phyloP scores from a whole-genome alignment of 306 rosid species.

The Prunus kanzakura region DNA sequence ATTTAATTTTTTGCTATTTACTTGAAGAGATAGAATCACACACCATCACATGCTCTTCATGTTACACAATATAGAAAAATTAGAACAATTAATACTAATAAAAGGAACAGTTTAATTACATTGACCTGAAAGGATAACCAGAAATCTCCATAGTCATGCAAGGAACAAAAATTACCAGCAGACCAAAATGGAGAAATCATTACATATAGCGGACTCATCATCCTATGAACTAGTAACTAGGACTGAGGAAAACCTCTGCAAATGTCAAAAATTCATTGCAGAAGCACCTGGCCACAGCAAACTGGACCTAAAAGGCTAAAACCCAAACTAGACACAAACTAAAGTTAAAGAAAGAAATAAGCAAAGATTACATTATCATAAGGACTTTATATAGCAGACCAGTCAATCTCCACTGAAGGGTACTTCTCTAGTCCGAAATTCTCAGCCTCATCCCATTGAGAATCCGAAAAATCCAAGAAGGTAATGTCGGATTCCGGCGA shows the following conservation, averaged over 20 bases:
- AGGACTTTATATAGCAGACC: conserved; percentile 57
- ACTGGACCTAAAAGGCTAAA: conserved; percentile 11
- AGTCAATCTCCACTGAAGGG: conserved; percentile 90
- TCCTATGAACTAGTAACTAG: conserved; percentile 2
- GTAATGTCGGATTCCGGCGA: conserved; percentile 65
- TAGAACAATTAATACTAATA: conserved; percentile 1
- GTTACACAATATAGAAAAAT: not conserved
- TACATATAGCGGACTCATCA: not conserved
- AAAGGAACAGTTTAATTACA: conserved; percentile 24
- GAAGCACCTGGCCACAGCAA: conserved; percentile 37
- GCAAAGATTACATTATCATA: not conserved
- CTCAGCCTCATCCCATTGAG: conserved; percentile 43
- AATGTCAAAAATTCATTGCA: conserved; percentile 71
- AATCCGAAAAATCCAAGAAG: conserved; percentile 53
- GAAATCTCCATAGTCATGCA: conserved; percentile 41
- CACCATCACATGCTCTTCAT: not conserved
- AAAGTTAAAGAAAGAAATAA: too few species aligned
- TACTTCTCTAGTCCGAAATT: conserved; percentile 66
- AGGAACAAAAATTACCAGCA: conserved; percentile 56
- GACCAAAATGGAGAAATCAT: conserved; percentile 28
- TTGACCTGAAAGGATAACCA: conserved; percentile 8
- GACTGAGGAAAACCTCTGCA: conserved; percentile 54
- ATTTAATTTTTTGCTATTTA: too few species aligned
- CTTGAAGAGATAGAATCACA: not conserved
- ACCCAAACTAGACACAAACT: conserved; percentile 1